These are phyloP conservation scores for Citrullus mucosospermus DNA, from an alignment of 306 rosid species.

Conservation along the genomic window DNA sequence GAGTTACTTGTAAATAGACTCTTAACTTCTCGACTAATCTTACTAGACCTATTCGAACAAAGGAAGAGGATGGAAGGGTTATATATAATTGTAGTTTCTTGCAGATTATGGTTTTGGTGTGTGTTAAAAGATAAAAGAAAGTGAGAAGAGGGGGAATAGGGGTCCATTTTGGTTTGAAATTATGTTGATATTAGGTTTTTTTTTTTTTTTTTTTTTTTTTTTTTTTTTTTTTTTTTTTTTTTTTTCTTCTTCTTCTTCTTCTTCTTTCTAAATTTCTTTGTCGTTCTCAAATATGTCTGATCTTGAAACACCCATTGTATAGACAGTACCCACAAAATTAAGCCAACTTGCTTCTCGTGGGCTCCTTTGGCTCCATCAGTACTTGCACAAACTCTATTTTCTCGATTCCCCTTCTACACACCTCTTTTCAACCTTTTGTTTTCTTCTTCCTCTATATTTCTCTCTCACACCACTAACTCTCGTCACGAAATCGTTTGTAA, in stretches of 20 bases:
- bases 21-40: neutral
- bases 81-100: no score
- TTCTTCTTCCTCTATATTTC: neutral
- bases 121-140: neutral
- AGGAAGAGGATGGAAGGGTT: no score
- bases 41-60: neutral
- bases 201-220: no score
- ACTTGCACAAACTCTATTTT: neutral
- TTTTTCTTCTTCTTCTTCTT: no score
- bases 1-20: no score
- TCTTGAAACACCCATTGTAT: neutral
- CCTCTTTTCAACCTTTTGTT: neutral
- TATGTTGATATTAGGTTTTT: neutral
- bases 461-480: fast-evolving
- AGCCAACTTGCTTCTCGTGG: neutral
- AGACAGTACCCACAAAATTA: neutral
- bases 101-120: neutral
- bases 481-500: neutral
- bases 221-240: no score
- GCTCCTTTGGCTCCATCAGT: neutral
- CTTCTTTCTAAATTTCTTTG: no score
- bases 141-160: neutral
- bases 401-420: no score
- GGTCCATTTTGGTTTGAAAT: neutral
- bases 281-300: neutral